Base-by-base conservation (phyloP, 2,329 filamentous ascomycete genomes). In the Cladosporium velox region DNA sequence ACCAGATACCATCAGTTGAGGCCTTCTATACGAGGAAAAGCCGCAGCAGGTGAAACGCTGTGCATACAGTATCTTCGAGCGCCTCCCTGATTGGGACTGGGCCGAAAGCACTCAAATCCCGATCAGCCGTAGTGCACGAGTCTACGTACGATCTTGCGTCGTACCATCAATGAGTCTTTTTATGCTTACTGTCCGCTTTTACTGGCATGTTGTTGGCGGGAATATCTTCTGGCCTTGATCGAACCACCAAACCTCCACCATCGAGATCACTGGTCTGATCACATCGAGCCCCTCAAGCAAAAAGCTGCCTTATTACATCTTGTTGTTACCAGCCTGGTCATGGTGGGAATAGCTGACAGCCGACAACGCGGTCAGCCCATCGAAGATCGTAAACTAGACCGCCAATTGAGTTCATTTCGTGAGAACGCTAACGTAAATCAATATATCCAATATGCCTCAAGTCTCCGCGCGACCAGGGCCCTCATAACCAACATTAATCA, bases 401-500 rank as follows among this genome's bases (percentile, higher is more conserved):
- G 6, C 51, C 28, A 54, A 30, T 30, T 30, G 28, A 54, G 28
- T 28, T 54, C 3, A 8, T 54, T 54, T 54, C 51, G 26, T 54
- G 21, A 30, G 4, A 30, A 28, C 49, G 49, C 21, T 52, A 26
- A 52, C 26, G 10, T 15, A 28, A 52, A 52, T n/a, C 24, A 10
- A 52, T 30, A 26, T 8, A 6, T 18, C 24, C 24, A 30, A 52
- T 52, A 18, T 34, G 3, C 41, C 41, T 47, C 41, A 14, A 24
- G 10, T 34, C 52, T 55, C 28, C 18, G 52, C 52, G 28, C 52
- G 26, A 21, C 52, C 52, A 55, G 52, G 52, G 15, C 52, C 52
- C n/a, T 55, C 52, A 18, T 57, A 60, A 15, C 55, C 41, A 18
- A 65, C 34, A 47, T 65, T 60, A 60, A 65, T 65, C 44, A 77